phyloP scores from a whole-genome alignment of 164 flowering plant species.

The Nymphaea thermarum region DNA sequence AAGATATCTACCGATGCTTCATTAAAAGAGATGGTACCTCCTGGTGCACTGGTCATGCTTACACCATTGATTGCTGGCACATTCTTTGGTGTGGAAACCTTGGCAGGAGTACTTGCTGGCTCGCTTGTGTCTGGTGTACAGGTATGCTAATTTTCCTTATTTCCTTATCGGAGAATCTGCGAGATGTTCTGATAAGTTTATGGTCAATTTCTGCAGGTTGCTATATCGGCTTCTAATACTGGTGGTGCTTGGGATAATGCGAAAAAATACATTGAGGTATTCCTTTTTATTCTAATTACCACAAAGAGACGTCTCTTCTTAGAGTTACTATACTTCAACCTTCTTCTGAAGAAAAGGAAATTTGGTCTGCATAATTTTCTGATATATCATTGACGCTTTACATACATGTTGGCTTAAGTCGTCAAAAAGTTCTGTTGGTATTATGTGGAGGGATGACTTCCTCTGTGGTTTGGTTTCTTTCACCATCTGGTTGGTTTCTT shows the following conservation, averaged over 20 bases:
- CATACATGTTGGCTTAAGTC: no score
- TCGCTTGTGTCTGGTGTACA: slow-evolving; percentile 67
- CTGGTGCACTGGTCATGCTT: slow-evolving; percentile 66
- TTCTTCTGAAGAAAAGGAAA: no score
- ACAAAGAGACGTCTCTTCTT: no score
- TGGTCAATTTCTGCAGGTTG: slow-evolving; percentile 27
- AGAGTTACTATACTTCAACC: no score
- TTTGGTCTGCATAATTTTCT: no score
- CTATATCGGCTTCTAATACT: slow-evolving; percentile 70
- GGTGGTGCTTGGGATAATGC: slow-evolving; percentile 84
- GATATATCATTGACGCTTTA: no score
- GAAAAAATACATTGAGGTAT: slow-evolving; percentile 69
- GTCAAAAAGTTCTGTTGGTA: no score
- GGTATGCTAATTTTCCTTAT: slow-evolving; percentile 21
- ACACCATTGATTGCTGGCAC: slow-evolving; percentile 59
- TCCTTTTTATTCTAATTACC: background rate
- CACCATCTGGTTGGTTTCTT: background rate
- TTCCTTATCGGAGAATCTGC: background rate
- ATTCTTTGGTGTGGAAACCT: slow-evolving; percentile 60
- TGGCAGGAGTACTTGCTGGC: slow-evolving; percentile 63
- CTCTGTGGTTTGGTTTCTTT: background rate
- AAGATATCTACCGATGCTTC: slow-evolving; percentile 76
- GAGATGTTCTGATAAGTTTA: background rate
- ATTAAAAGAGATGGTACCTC: slow-evolving; percentile 69
- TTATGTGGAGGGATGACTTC: no score